A percentile compares a stretch with the other conserved stretches of the same genome.
phyloP scores from a whole-genome alignment of 1,139 yeast species.

The Zygosaccharomyces sapae region DNA sequence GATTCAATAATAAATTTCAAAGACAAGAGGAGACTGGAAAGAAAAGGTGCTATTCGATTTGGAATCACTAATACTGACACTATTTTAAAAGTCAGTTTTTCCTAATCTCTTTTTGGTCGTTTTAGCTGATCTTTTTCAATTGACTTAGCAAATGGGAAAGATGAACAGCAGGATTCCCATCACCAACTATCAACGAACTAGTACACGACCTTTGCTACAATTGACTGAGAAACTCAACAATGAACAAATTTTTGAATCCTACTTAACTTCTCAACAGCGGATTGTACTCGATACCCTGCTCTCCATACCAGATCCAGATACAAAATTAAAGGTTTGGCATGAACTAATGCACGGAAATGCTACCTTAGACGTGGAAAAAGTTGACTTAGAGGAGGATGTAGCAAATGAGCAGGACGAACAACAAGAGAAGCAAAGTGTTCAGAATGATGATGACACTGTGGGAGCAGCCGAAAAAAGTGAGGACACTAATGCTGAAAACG shows the following conservation, averaged over 20 bases:
- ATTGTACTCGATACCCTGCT: slow-evolving; percentile 49
- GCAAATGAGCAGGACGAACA: slow-evolving; percentile 13
- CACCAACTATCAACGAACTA: slow-evolving; percentile 30
- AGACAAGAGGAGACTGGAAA: background rate
- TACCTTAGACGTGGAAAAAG: slow-evolving; percentile 37
- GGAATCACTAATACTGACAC: too few relatives aligned
- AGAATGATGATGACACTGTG: slow-evolving; percentile 11
- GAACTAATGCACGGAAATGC: slow-evolving; percentile 54
- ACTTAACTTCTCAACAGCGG: slow-evolving; percentile 59
- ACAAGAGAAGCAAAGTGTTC: slow-evolving; percentile 13
- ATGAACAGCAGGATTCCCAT: slow-evolving; percentile 23
- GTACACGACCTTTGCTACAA: slow-evolving; percentile 37
- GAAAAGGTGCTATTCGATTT: background rate
- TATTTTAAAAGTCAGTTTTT: too few relatives aligned
- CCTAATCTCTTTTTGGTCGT: too few relatives aligned
- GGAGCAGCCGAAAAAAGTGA: slow-evolving; percentile 11
- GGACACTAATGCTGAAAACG: slow-evolving; percentile 15
- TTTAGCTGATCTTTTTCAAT: background rate
- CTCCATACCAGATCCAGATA: slow-evolving; percentile 24
- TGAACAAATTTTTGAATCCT: slow-evolving; percentile 51
- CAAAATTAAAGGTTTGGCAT: slow-evolving; percentile 45
- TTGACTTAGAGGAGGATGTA: slow-evolving; percentile 4
- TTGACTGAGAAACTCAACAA: slow-evolving; percentile 48
- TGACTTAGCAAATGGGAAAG: background rate
- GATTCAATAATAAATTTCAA: background rate